These are phyloP conservation scores for Uncinocarpus reesii DNA, from an alignment of 2,329 filamentous ascomycete genomes.

Conservation along the genomic window DNA sequence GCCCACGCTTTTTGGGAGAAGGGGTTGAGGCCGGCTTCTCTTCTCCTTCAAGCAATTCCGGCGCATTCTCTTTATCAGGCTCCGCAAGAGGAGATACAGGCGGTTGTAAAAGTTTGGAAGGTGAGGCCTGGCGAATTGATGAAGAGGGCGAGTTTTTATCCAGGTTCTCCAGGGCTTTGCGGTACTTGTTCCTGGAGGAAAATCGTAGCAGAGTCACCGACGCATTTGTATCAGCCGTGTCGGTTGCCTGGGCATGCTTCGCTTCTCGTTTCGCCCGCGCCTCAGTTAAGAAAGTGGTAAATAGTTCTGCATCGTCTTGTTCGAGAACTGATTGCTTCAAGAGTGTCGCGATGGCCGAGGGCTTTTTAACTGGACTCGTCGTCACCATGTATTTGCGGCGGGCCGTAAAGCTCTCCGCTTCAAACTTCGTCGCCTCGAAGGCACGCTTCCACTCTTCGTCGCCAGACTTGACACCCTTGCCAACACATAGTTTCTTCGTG, in stretches of 20 bases:
- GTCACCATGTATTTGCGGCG: neutral
- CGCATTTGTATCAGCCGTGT: neutral
- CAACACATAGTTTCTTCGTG: conserved; percentile 30
- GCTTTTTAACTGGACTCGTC: conserved; percentile 17
- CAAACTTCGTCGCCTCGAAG: conserved; percentile 36
- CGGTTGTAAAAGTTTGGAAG: conserved; percentile 22
- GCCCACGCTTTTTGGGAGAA: conserved; percentile 8
- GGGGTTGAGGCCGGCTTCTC: conserved; percentile 22
- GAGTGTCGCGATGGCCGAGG: conserved; percentile 28
- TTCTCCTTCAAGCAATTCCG: conserved; percentile 18
- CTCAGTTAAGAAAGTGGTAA: conserved; percentile 34
- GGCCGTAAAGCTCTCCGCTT: conserved; percentile 20
- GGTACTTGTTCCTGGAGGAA: conserved; percentile 14
- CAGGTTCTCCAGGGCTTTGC: conserved; percentile 29
- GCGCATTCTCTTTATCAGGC: conserved; percentile 14
- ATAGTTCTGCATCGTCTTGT: conserved; percentile 32
- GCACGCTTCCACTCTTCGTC: conserved; percentile 23
- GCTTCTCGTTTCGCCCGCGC: conserved; percentile 34
- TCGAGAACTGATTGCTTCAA: conserved; percentile 29
- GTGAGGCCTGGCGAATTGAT: conserved; percentile 17
- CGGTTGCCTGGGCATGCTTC: conserved; percentile 1
- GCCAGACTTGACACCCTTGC: conserved; percentile 6
- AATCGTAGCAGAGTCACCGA: neutral
- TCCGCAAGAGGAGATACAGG: conserved; percentile 15
- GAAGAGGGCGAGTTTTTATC: conserved; percentile 34